Percentiles rank a stretch among this genome's conserved stretches.
These are phyloP conservation scores for Teunomyces cretensis DNA, from an alignment of 805 yeast genomes.

Conservation along the genomic window DNA sequence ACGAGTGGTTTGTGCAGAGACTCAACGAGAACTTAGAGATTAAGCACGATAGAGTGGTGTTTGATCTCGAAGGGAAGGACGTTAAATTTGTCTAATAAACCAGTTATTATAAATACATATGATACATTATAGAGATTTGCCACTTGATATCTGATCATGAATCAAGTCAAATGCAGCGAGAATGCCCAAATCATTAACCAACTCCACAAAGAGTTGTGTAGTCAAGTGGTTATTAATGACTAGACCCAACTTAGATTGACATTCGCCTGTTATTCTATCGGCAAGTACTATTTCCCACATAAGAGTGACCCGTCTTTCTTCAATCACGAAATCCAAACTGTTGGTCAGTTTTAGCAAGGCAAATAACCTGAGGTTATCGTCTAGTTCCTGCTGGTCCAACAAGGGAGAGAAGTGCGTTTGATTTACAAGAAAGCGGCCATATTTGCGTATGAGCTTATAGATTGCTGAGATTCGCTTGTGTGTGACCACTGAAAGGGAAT, in stretches of 20 bases:
- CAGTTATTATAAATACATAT: not conserved
- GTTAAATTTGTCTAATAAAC: constrained; percentile 4
- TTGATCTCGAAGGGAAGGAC: constrained; percentile 24
- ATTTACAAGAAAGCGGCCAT: constrained; percentile 14
- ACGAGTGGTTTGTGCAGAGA: constrained; percentile 21
- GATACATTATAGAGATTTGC: not conserved
- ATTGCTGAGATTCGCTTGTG: constrained; percentile 21
- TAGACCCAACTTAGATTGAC: constrained; percentile 19
- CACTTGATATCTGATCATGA: not conserved
- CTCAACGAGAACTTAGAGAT: not conserved
- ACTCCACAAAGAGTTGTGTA: constrained; percentile 15
- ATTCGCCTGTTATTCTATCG: constrained; percentile 21
- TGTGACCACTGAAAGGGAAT: constrained; percentile 27
- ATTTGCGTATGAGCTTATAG: constrained; percentile 19
- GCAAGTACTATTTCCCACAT: constrained; percentile 25
- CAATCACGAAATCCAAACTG: constrained; percentile 15
- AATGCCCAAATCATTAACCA: constrained; percentile 15
- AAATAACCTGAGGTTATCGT: constrained; percentile 16
- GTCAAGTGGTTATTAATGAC: not conserved
- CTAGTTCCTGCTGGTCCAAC: constrained; percentile 11
- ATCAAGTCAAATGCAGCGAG: not conserved
- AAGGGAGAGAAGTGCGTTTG: constrained; percentile 8
- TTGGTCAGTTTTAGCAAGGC: constrained; percentile 21
- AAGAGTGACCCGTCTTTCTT: constrained; percentile 10
- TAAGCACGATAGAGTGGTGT: constrained; percentile 11